Evolutionary conservation across 2,329 filamentous ascomycete genomes (phyloP).

Genomic region (Aspergillus floridensis): DNA sequence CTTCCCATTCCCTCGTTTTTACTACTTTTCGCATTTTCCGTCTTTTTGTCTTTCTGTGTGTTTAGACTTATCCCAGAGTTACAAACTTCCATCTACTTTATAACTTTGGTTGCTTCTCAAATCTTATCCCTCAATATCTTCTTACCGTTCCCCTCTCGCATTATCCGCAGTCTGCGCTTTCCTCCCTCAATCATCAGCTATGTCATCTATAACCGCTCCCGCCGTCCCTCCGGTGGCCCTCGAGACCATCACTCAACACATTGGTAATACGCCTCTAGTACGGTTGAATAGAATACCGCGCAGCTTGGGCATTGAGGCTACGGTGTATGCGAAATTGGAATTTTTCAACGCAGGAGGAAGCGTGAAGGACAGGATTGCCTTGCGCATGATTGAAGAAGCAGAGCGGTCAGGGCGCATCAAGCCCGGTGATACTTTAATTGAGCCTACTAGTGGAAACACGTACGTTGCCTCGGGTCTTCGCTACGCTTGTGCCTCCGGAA

Average conservation of each 20-base stretch:
- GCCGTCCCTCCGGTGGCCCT: conserved; percentile 56
- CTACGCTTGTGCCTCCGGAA: neutral
- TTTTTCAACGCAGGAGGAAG: conserved; percentile 92
- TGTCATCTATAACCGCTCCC: conserved; percentile 51
- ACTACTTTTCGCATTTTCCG: neutral
- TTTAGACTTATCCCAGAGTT: too few relatives aligned
- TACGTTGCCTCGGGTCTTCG: conserved; percentile 25
- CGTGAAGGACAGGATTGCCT: conserved; percentile 90
- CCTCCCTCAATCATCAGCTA: conserved; percentile 21
- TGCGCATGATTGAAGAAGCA: conserved; percentile 96
- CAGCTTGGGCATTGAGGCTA: conserved; percentile 81
- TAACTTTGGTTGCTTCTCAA: too few relatives aligned
- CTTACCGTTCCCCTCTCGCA: too few relatives aligned
- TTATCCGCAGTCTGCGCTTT: too few relatives aligned
- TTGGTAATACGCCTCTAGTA: conserved; percentile 94
- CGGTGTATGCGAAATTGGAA: conserved; percentile 88
- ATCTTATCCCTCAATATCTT: too few relatives aligned
- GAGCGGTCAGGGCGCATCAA: conserved; percentile 90
- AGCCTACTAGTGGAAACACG: conserved; percentile 97
- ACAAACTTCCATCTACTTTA: neutral
- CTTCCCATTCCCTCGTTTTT: neutral
- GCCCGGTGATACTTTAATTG: conserved; percentile 94
- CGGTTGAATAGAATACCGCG: conserved; percentile 90
- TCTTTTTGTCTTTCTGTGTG: too few relatives aligned
- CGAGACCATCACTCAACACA: conserved; percentile 76